These are phyloP conservation scores for Quercus berberidifolia DNA, from an alignment of 306 rosid genomes.

Conservation along the genomic window DNA sequence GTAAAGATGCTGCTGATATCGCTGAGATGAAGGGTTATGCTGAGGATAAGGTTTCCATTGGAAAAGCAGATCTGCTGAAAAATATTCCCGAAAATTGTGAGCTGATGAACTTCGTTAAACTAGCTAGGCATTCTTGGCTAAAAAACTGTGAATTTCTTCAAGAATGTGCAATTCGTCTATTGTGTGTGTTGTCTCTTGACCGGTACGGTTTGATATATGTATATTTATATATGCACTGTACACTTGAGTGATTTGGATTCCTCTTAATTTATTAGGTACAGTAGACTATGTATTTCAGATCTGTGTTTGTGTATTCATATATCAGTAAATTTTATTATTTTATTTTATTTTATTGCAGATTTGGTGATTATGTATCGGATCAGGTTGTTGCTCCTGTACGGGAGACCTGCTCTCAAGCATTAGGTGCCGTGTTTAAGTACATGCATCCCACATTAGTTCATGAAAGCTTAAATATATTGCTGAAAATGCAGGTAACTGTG, in stretches of 20 bases:
- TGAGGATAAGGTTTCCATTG: constrained; percentile 37
- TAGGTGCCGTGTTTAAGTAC: constrained; percentile 89
- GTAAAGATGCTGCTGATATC: constrained; percentile 27
- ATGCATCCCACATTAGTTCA: constrained; percentile 84
- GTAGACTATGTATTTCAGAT: neutral
- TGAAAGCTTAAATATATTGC: constrained; percentile 84
- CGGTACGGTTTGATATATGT: constrained; percentile 50
- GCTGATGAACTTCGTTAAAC: constrained; percentile 64
- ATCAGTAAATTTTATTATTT: constrained; percentile 16
- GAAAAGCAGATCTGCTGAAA: constrained; percentile 34
- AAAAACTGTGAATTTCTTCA: constrained; percentile 85
- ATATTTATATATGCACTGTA: too few species aligned
- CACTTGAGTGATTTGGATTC: neutral
- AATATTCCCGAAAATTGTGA: constrained; percentile 60
- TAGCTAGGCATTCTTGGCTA: constrained; percentile 88
- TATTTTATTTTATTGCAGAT: constrained; percentile 61
- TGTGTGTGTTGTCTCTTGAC: constrained; percentile 85
- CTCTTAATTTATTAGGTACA: neutral
- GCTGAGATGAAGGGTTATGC: constrained; percentile 36
- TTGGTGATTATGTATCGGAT: constrained; percentile 98
- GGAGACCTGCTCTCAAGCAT: constrained; percentile 97
- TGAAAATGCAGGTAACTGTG: constrained; percentile 90
- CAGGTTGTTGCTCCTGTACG: constrained; percentile 99
- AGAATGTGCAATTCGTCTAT: constrained; percentile 85
- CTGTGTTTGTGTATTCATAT: neutral